Conservation (phyloP, 202 grass and related monocot genomes). For the Panicum virgatum region DNA sequence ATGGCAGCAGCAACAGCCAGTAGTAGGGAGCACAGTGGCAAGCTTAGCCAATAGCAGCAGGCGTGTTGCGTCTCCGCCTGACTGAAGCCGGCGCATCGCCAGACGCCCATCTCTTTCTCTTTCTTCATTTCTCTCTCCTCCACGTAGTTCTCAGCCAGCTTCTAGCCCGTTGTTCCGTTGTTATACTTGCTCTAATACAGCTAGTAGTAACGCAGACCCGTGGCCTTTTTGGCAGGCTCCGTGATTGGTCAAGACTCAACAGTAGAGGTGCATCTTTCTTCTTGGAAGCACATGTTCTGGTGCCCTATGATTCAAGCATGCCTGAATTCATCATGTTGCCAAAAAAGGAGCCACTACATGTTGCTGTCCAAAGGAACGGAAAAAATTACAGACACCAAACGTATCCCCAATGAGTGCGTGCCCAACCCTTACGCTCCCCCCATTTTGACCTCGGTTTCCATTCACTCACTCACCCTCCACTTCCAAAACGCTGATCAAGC, state of each 20-base stretch:
- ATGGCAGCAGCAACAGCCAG: no score
- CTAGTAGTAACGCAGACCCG: background rate
- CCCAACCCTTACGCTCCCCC: background rate
- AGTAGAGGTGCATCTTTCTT: background rate
- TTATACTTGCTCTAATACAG: no score
- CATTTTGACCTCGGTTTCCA: background rate
- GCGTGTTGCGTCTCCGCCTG: no score
- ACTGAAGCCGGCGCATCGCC: no score
- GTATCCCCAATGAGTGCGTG: background rate
- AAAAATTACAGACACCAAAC: background rate
- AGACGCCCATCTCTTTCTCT: no score
- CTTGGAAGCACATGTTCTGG: background rate
- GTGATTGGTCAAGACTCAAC: background rate
- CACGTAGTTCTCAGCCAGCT: no score
- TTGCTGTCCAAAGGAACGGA: background rate
- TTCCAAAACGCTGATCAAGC: background rate
- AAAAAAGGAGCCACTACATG: background rate
- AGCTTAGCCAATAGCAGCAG: no score
- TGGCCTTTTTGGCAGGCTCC: background rate
- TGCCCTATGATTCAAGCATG: constrained; percentile 36
- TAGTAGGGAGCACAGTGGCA: no score
- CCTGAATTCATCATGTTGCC: constrained; percentile 3
- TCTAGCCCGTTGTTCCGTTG: no score
- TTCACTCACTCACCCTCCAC: no score
- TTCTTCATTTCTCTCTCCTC: no score